Conservation (phyloP, 208 protist genomes). For the Trichomonas tenax region DNA sequence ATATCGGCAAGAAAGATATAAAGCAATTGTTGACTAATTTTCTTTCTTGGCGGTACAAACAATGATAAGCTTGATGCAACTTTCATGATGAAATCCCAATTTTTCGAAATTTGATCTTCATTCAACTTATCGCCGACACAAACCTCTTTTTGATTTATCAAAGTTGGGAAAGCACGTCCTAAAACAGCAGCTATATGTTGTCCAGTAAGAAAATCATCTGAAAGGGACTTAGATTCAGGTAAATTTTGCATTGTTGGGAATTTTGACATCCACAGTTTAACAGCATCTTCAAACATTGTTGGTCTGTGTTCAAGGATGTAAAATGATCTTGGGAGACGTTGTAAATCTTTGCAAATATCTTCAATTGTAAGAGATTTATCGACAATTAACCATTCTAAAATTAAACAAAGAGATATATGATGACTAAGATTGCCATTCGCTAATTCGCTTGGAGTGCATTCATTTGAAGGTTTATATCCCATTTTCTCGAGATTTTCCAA, state of each 20-base stretch:
- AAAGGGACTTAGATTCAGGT: not conserved
- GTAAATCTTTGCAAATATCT: not conserved
- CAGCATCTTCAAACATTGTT: not conserved
- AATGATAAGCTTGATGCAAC: not conserved
- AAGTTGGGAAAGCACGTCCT: not conserved
- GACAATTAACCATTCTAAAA: not conserved
- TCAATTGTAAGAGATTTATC: constrained; percentile 5
- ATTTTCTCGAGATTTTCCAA: not conserved
- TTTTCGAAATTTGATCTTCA: not conserved
- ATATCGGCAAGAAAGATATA: not conserved
- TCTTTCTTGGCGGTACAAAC: not conserved
- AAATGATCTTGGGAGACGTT: not conserved
- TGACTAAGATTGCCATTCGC: too few relatives aligned
- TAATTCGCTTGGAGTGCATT: not conserved
- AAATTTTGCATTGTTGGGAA: not conserved
- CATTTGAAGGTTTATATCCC: not conserved
- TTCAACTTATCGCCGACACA: not conserved
- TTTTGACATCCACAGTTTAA: not conserved
- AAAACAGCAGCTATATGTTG: not conserved
- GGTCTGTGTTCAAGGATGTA: not conserved
- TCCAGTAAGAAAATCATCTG: not conserved
- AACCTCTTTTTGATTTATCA: not conserved
- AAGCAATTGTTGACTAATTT: not conserved
- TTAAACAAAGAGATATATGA: not conserved
- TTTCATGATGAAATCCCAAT: not conserved